A percentile compares a stretch with the other conserved stretches of the same genome.
Conservation (phyloP, 495 filamentous ascomycete genomes). For the Podospora pseudocomata region DNA sequence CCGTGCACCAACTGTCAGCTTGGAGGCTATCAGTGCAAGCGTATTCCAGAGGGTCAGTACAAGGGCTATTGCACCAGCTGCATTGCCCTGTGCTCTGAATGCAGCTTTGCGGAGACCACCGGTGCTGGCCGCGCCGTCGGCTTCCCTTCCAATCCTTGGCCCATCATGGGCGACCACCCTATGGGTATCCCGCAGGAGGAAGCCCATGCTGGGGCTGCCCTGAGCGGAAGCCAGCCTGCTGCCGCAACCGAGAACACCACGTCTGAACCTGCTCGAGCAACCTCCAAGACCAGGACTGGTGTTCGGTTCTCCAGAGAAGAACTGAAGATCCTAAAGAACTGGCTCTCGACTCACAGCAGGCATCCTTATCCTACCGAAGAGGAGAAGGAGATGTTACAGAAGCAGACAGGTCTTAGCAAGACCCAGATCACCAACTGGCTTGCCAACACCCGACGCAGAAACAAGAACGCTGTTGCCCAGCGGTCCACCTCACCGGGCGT, state of each 20-base stretch:
- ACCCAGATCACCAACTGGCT: constrained; percentile 84
- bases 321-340: constrained; percentile 70
- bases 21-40: constrained; percentile 71
- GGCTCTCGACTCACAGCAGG: constrained; percentile 68
- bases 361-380: constrained; percentile 80
- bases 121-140: constrained; percentile 7
- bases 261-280: constrained; percentile 23
- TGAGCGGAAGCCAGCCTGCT: not conserved
- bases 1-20: constrained; percentile 70
- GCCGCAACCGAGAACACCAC: constrained; percentile 39
- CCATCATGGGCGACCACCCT: constrained; percentile 44
- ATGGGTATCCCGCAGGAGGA: constrained; percentile 46
- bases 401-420: constrained; percentile 67
- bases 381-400: constrained; percentile 70
- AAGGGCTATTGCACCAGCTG: constrained; percentile 73
- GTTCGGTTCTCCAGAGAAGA: constrained; percentile 69
- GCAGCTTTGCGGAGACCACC: constrained; percentile 55
- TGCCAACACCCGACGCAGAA: constrained; percentile 74
- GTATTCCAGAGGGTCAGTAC: constrained; percentile 63
- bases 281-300: constrained; percentile 46
- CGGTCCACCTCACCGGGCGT: constrained; percentile 57
- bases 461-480: constrained; percentile 59
- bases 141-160: constrained; percentile 45
- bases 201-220: constrained; percentile 40
- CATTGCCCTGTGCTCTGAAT: constrained; percentile 67